phyloP scores from a whole-genome alignment of 2,329 filamentous ascomycete genomes.

The Proliferodiscus dingleyae region DNA sequence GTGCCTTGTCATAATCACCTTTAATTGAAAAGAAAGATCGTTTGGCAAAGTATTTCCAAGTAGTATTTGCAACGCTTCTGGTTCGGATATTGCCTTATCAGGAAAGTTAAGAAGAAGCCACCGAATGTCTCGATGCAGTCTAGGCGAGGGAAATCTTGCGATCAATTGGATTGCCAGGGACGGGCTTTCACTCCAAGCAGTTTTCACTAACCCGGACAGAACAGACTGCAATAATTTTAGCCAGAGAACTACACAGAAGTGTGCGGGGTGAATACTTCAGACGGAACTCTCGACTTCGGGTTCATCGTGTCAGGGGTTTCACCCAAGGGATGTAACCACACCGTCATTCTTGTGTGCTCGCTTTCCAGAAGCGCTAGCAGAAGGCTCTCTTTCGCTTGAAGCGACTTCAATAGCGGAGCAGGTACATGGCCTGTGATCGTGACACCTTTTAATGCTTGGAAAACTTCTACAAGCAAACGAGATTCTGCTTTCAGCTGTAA shows the following conservation, averaged over 20 bases:
- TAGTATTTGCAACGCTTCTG: constrained; percentile 78
- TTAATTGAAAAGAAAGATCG: constrained; percentile 80
- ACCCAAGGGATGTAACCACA: constrained; percentile 83
- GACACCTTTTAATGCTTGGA: constrained; percentile 59
- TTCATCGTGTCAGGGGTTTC: constrained; percentile 46
- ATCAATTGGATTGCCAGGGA: constrained; percentile 82
- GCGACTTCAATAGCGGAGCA: constrained; percentile 48
- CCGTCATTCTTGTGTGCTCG: constrained; percentile 75
- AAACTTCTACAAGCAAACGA: constrained; percentile 72
- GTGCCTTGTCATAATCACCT: constrained; percentile 46
- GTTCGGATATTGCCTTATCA: constrained; percentile 73
- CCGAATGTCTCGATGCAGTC: constrained; percentile 70
- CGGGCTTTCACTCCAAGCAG: constrained; percentile 83
- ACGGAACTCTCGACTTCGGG: constrained; percentile 34
- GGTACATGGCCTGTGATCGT: constrained; percentile 48
- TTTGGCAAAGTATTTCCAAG: constrained; percentile 70
- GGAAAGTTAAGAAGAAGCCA: constrained; percentile 77
- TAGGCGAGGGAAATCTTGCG: constrained; percentile 71
- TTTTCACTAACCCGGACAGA: constrained; percentile 57
- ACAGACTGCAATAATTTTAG: constrained; percentile 35
- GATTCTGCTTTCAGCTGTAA: constrained; percentile 92
- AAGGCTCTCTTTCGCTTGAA: constrained; percentile 79
- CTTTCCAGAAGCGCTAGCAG: constrained; percentile 75
- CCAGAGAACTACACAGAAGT: constrained; percentile 16
- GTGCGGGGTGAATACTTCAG: constrained; percentile 36